Base-by-base conservation (phyloP, 768 basidiomycete genomes). In the Russula griseocarnosa region DNA sequence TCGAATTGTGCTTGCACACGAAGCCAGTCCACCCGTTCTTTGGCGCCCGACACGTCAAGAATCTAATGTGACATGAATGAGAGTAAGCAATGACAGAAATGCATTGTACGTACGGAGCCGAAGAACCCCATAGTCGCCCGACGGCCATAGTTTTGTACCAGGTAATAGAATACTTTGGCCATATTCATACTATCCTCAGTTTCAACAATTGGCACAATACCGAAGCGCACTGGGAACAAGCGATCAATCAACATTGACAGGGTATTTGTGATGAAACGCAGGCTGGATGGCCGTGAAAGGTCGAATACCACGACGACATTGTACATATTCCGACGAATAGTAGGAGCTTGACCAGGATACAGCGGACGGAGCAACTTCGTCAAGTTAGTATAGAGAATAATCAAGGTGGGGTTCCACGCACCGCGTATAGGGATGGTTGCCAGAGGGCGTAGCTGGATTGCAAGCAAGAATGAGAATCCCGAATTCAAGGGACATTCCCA, bases 251-350 rank as follows among this genome's bases (percentile, higher is more conserved):
- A 85, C 61, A 79, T 83, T 18, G 82, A 79, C 52, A 97, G 79
- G 0, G 87, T 75, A 1, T 81, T 82, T 3, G 79, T 77, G 54
- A 98, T 76, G 70, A 92, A 85, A 11, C 82, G 78, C 9, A 94
- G 69, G 44, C 81, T 82, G 5, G 77, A 74, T 0, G 80, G 75
- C 47, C 83, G 81, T 9, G 92, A 86, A 0, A 98, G 79, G 72
- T 98, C 95, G 38, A 96, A 77, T 3, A 86, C 81, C 5, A 96
- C 79, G 56, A 98, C 78, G 67, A 90, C 76, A 70, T 98, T 98
- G 78, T 86, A 88, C 47, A 97, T 68, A 71, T 99, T 98, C 54
- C 81, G 79, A 58, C 81, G 83, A 70, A 94, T 70, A n/a, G 74
- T 81, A 32, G 85, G 88, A 71, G 95, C 83, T 71, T 87, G 84